These are phyloP conservation scores for Mycena capillaripes DNA, from an alignment of 768 basidiomycete genomes.

Conservation along the genomic window DNA sequence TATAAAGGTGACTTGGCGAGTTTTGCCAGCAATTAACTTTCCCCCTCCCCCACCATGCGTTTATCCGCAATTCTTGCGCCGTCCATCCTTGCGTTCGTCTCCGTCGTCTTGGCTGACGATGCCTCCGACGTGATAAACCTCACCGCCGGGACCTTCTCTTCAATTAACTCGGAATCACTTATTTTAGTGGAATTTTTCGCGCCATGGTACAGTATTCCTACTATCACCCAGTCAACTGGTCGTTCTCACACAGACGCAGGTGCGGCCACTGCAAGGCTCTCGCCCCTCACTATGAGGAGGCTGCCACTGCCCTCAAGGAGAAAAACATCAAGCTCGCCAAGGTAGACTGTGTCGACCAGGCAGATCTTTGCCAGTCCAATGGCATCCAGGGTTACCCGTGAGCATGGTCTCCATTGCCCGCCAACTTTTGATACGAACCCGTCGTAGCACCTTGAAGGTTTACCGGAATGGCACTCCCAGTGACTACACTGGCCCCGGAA, in stretches of 20 bases:
- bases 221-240: not conserved
- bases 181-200: constrained; percentile 97
- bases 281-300: constrained; percentile 94
- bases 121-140: constrained; percentile 88
- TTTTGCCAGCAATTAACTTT: constrained; percentile 37
- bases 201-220: constrained; percentile 76
- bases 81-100: constrained; percentile 65
- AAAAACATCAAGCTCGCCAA: constrained; percentile 93
- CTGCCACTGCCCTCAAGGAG: constrained; percentile 93
- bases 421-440: not conserved
- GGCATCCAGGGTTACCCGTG: constrained; percentile 96
- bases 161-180: constrained; percentile 76
- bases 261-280: constrained; percentile 97
- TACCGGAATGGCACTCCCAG: constrained; percentile 86
- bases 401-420: constrained; percentile 46
- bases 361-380: constrained; percentile 90
- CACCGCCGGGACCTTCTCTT: constrained; percentile 77
- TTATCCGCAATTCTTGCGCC: constrained; percentile 67
- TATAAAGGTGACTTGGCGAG: no score
- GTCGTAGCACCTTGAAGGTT: constrained; percentile 86
- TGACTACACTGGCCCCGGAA: constrained; percentile 92
- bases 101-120: constrained; percentile 68
- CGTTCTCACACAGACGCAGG: constrained; percentile 56
- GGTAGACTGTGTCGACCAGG: constrained; percentile 96
- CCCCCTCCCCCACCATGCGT: constrained; percentile 69